Conservation (phyloP, 306 rosid species). For the Quercus parvula region DNA sequence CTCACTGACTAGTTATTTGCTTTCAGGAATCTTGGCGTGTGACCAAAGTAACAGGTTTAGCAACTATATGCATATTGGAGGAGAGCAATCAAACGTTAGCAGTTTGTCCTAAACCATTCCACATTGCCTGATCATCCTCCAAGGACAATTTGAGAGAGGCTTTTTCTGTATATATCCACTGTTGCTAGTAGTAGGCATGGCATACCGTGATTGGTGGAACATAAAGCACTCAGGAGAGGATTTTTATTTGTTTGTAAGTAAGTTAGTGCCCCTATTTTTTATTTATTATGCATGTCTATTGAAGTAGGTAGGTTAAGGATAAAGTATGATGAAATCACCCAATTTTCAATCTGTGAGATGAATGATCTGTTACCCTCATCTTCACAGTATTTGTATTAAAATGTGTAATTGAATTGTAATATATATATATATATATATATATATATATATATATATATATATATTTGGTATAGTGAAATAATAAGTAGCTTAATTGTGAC, state of each 20-base stretch:
- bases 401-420: constrained; percentile 22
- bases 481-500: neutral
- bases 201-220: too few relatives aligned
- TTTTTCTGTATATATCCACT: constrained; percentile 30
- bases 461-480: constrained; percentile 8
- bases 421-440: neutral
- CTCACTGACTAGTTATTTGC: neutral
- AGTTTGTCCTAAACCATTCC: constrained; percentile 4
- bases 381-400: constrained; percentile 16
- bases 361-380: neutral
- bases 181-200: neutral
- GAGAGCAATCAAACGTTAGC: neutral
- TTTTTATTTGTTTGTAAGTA: constrained; percentile 1
- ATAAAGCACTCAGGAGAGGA: too few relatives aligned
- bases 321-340: constrained; percentile 25
- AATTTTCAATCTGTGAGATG: constrained; percentile 31
- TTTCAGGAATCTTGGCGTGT: constrained; percentile 20
- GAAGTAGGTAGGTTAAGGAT: constrained; percentile 28
- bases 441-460: neutral
- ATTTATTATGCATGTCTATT: constrained; percentile 13
- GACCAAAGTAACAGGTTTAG: neutral
- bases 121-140: neutral
- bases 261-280: constrained; percentile 5
- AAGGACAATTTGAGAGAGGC: constrained; percentile 5
- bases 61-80: neutral